Percentiles rank a stretch among this genome's conserved stretches.
phyloP scores from a whole-genome alignment of 2,329 filamentous ascomycete species.

The Aurifilum marmelostoma region DNA sequence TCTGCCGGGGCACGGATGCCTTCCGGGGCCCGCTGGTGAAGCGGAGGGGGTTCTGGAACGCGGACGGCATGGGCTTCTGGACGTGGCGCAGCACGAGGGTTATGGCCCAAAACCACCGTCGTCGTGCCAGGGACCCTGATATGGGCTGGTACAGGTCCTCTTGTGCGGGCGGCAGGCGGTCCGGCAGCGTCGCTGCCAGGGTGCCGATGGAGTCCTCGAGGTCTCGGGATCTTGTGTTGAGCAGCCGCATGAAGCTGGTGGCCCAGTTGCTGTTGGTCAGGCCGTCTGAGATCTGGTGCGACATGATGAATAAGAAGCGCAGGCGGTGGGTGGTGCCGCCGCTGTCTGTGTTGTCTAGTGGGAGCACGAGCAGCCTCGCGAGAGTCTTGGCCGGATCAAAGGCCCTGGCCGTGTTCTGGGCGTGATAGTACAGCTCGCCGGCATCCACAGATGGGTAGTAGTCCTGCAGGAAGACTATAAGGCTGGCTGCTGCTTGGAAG shows the following conservation, averaged over 20 bases:
- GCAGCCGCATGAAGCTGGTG: constrained; percentile 30
- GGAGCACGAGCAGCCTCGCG: constrained; percentile 31
- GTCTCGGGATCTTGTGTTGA: constrained; percentile 29
- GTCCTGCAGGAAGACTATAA: constrained; percentile 15
- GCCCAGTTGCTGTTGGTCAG: constrained; percentile 31
- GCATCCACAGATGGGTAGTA: constrained; percentile 20
- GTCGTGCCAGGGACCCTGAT: constrained; percentile 29
- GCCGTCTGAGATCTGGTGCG: constrained; percentile 35
- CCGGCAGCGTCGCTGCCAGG: constrained; percentile 27
- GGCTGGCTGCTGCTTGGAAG: not conserved
- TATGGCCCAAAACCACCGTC: constrained; percentile 35
- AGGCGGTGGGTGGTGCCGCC: constrained; percentile 18
- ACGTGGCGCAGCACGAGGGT: constrained; percentile 34
- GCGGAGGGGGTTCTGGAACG: constrained; percentile 34
- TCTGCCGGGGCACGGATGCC: constrained; percentile 21
- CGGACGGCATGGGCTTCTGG: constrained; percentile 31
- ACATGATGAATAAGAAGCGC: constrained; percentile 32
- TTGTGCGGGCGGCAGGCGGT: constrained; percentile 32
- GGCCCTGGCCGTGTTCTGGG: constrained; percentile 32
- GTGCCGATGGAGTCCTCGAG: constrained; percentile 27
- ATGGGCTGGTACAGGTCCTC: constrained; percentile 34
- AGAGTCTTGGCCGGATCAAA: constrained; percentile 30
- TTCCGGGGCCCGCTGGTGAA: constrained; percentile 21
- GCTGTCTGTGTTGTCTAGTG: constrained; percentile 18
- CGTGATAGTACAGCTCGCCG: constrained; percentile 31